Evolutionary conservation across 2,329 filamentous ascomycete genomes (phyloP).

Genomic region (Trichothecium roseum): DNA sequence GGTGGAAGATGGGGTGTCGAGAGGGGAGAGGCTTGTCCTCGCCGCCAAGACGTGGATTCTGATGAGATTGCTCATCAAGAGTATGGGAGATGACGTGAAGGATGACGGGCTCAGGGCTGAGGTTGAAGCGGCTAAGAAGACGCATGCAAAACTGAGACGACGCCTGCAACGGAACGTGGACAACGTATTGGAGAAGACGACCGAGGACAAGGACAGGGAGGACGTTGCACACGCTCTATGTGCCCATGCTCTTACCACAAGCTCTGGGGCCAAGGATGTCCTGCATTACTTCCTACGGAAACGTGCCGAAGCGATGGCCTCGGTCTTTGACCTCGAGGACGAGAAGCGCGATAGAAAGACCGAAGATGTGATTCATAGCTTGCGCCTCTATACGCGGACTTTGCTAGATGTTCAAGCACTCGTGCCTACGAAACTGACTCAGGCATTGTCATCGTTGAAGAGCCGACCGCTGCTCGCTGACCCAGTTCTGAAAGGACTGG

Average conservation of each 20-base stretch:
- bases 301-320: slow-evolving; percentile 56
- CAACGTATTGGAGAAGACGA: slow-evolving; percentile 49
- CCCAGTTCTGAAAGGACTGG: slow-evolving; percentile 50
- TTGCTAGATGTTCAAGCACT: slow-evolving; percentile 67
- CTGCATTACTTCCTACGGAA: slow-evolving; percentile 69
- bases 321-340: slow-evolving; percentile 44
- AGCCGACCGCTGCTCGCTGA: slow-evolving; percentile 63
- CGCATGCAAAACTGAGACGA: slow-evolving; percentile 48
- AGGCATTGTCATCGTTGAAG: slow-evolving; percentile 60
- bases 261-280: slow-evolving; percentile 68
- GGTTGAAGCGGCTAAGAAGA: slow-evolving; percentile 54
- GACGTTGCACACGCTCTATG: slow-evolving; percentile 64
- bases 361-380: slow-evolving; percentile 48
- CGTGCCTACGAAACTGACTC: slow-evolving; percentile 60
- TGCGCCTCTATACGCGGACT: slow-evolving; percentile 68
- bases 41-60: slow-evolving; percentile 67
- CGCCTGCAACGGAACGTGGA: slow-evolving; percentile 60
- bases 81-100: slow-evolving; percentile 43
- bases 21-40: slow-evolving; percentile 41
- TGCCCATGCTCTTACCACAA: slow-evolving; percentile 74
- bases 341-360: slow-evolving; percentile 26
- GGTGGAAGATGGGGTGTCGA: slow-evolving; percentile 18
- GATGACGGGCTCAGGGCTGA: slow-evolving; percentile 21
- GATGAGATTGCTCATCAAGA: slow-evolving; percentile 64
- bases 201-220: slow-evolving; percentile 38